These are phyloP conservation scores for Arthroderma uncinatum DNA, from an alignment of 2,329 filamentous ascomycete species.

Conservation along the genomic window DNA sequence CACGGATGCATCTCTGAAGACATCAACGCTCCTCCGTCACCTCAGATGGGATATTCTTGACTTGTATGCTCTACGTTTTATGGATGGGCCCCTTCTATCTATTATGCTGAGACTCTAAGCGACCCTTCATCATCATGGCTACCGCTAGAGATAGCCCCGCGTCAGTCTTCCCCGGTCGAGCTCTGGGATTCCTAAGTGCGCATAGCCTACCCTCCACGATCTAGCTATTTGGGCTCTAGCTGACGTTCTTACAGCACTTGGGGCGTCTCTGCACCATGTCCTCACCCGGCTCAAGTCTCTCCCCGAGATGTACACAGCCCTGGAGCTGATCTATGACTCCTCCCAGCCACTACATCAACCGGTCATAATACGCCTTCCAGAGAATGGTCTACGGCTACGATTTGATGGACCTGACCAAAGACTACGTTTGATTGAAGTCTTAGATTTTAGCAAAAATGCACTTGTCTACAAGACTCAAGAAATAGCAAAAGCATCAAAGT, in stretches of 20 bases:
- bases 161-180: constrained; percentile 56
- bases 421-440: constrained; percentile 76
- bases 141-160: constrained; percentile 33
- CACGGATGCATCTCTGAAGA: not conserved
- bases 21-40: not conserved
- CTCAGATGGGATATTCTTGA: not conserved
- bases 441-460: constrained; percentile 76
- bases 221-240: not conserved
- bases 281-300: constrained; percentile 80
- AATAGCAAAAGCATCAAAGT: constrained; percentile 50
- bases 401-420: constrained; percentile 93
- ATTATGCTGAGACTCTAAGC: not conserved
- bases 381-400: constrained; percentile 77
- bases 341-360: constrained; percentile 62
- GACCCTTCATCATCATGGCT: constrained; percentile 23
- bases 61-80: not conserved
- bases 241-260: constrained; percentile 52
- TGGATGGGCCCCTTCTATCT: not conserved
- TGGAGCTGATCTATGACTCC: constrained; percentile 74
- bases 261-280: constrained; percentile 82
- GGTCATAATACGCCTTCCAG: constrained; percentile 62
- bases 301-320: constrained; percentile 66
- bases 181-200: constrained; percentile 51
- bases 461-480: constrained; percentile 75
- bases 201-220: constrained; percentile 2